phyloP scores from a whole-genome alignment of 495 filamentous ascomycete genomes.

The Trichoderma orchidacearum region DNA sequence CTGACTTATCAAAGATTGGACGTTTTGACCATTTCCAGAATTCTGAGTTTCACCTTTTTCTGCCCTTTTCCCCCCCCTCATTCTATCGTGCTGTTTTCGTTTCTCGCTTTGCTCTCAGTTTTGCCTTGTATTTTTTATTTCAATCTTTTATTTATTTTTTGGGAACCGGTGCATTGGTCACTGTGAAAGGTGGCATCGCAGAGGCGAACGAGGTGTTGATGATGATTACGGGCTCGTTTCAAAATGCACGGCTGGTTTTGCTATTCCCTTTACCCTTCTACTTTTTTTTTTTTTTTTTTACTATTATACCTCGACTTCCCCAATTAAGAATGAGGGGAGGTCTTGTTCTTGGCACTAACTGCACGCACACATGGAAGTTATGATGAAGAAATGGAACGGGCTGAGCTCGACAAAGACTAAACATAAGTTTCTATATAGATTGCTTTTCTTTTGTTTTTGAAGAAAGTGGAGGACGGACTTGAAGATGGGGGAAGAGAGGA shows the following conservation, averaged over 20 bases:
- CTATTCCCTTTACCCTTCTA: slow-evolving; percentile 4
- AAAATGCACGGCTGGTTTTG: slow-evolving; percentile 5
- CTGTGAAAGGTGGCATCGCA: slow-evolving; percentile 3
- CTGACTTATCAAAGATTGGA: background rate
- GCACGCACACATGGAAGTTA: slow-evolving; percentile 1
- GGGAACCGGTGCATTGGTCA: slow-evolving; percentile 4
- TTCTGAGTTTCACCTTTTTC: background rate
- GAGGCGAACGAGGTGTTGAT: slow-evolving; percentile 2
- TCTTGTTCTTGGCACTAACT: slow-evolving; percentile 1
- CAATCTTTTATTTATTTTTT: slow-evolving; percentile 7
- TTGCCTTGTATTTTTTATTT: no score
- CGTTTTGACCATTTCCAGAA: background rate
- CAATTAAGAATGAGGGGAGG: background rate
- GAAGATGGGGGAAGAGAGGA: background rate
- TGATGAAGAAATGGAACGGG: slow-evolving; percentile 1
- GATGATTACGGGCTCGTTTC: background rate
- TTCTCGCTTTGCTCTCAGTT: background rate
- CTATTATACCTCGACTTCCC: background rate
- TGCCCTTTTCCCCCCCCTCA: background rate
- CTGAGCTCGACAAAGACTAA: background rate
- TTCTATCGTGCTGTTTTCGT: background rate
- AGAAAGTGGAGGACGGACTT: background rate
- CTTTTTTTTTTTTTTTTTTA: background rate
- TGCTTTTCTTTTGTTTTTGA: background rate
- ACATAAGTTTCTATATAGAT: background rate